These are phyloP conservation scores for Xerocomellus amylosporus DNA, from an alignment of 768 basidiomycete species.

Conservation along the genomic window DNA sequence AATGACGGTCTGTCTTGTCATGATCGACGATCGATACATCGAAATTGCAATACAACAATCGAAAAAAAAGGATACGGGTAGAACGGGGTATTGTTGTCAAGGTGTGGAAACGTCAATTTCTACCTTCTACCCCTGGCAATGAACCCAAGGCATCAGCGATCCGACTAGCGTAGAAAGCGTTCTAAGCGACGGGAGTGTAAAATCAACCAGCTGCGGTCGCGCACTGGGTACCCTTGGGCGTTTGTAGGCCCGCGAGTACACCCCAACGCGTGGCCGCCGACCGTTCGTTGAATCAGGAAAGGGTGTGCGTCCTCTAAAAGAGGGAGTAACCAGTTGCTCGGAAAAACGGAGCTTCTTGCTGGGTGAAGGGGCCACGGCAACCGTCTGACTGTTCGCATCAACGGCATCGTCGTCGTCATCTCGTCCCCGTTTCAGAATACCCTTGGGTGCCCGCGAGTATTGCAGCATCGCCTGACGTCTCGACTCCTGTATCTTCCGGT, in stretches of 20 bases:
- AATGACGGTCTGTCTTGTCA: too few species aligned
- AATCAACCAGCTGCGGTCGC: constrained; percentile 26
- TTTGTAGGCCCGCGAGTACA: constrained; percentile 14
- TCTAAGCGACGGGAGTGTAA: constrained; percentile 32
- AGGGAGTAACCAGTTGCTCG: not conserved
- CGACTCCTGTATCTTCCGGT: constrained; percentile 21
- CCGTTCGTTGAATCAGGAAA: constrained; percentile 10
- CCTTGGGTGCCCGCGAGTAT: constrained; percentile 22
- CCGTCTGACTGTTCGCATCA: constrained; percentile 3
- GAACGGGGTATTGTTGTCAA: too few species aligned
- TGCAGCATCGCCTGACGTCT: constrained; percentile 30
- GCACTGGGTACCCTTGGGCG: constrained; percentile 3
- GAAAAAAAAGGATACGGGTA: too few species aligned
- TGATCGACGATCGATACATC: too few species aligned
- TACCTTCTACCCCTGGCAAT: constrained; percentile 9
- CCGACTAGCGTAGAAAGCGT: constrained; percentile 33
- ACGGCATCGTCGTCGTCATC: constrained; percentile 17
- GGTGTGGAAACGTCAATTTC: too few species aligned
- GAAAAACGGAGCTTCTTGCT: constrained; percentile 28
- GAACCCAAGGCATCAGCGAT: constrained; percentile 31
- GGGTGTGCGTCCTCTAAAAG: constrained; percentile 13
- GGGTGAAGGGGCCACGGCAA: not conserved
- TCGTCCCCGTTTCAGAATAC: constrained; percentile 30
- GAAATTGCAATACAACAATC: too few species aligned
- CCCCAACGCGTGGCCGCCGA: constrained; percentile 17